Base-by-base conservation (phyloP, 345 rosid genomes). In the Lepidium aucheri region DNA sequence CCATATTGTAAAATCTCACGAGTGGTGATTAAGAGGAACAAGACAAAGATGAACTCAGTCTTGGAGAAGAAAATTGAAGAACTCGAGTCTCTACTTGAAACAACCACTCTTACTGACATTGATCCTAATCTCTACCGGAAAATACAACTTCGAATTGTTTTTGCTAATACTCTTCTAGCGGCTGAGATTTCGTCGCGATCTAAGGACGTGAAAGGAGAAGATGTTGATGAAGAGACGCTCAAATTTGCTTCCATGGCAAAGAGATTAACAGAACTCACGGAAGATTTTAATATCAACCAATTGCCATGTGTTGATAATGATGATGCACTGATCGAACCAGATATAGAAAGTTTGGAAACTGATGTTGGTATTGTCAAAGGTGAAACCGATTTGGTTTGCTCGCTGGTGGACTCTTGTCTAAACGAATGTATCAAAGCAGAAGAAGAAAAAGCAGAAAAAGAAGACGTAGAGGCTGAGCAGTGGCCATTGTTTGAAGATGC, bases 51-150 rank as follows among this genome's bases (percentile, higher is more conserved):
- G 22, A 64, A 64, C 46, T 10, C 59, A 40, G 57, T 56, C 18
- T 64, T 72, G 39, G 76, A 64, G 70, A 64, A 56, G 65, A 72
- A 63, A 72, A 53, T 72, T 14, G 70, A 72, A 47, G 70, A 72
- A 64, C 69, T 72, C 32, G 65, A 72, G 44, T 30, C 26, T 56
- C 33, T 72, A 10, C 38, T 36, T 20, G 58, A 56, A 64, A 41
- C 41, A 40, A 6, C 41, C 38, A 64, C 32, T 47, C 22, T 4
- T 5, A 43, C 56, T 2, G 30, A 39, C 7, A 28, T 28, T n/a
- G 59, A 55, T 63, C 35, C 64, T 3, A 38, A 11, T 36, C 7
- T 63, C 11, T 7, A 30, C 62, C 52, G 52, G 3, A 20, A 71
- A 7, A 36, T 71, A 12, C 43, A 47, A 63, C 65, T 46, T 7